Conservation (phyloP, 1,139 yeast genomes). For the Keqinozyma sinolaborantium region DNA sequence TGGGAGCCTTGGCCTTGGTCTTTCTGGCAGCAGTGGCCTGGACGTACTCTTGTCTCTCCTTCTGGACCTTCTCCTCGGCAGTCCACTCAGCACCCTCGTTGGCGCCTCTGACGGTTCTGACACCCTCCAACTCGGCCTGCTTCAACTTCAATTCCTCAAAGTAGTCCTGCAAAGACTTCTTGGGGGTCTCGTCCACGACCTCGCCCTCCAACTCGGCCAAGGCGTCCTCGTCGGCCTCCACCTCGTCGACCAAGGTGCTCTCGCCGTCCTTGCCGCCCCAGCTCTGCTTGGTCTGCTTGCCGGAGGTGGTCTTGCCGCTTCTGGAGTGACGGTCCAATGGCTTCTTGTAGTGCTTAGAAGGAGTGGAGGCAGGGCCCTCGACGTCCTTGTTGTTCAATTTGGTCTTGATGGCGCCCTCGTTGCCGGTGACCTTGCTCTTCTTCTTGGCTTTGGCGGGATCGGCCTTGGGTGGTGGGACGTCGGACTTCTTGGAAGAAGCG, state of each 20-base stretch:
- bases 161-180: constrained; percentile 71
- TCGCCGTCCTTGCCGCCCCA: constrained; percentile 82
- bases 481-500: constrained; percentile 87
- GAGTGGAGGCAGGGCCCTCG: constrained; percentile 53
- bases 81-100: constrained; percentile 62
- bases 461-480: constrained; percentile 79
- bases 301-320: constrained; percentile 78
- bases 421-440: constrained; percentile 70
- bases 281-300: constrained; percentile 73
- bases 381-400: constrained; percentile 70
- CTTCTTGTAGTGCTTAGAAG: constrained; percentile 57
- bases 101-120: constrained; percentile 48
- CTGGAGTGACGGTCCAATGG: constrained; percentile 82
- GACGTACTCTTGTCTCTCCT: constrained; percentile 54
- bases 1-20: constrained; percentile 57
- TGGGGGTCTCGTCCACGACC: constrained; percentile 39
- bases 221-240: constrained; percentile 63
- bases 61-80: constrained; percentile 61
- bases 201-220: constrained; percentile 38
- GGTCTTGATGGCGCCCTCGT: constrained; percentile 85
- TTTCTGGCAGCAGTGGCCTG: constrained; percentile 58
- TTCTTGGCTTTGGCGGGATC: constrained; percentile 81
- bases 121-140: constrained; percentile 42
- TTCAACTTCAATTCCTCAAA: constrained; percentile 57
- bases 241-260: constrained; percentile 49